Conservation (phyloP, 169 alveolate species). For the Cryptosporidium canis region DNA sequence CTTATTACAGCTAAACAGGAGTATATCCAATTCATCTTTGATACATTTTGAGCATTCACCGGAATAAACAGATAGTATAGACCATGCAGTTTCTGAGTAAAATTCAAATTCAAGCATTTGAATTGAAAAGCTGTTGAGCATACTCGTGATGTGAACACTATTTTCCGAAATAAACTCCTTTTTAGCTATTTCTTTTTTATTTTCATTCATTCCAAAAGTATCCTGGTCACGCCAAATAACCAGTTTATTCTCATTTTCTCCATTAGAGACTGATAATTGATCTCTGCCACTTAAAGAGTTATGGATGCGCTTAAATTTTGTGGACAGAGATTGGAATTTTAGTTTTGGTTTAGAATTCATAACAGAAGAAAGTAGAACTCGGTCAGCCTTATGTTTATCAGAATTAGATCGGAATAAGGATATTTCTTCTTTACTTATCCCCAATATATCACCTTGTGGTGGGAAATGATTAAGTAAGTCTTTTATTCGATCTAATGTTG, state of each 20-base stretch:
- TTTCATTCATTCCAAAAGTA: neutral
- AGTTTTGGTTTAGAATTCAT: slow-evolving; percentile 44
- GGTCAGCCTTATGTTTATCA: slow-evolving; percentile 10
- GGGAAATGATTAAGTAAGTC: slow-evolving; percentile 20
- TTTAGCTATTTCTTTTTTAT: neutral
- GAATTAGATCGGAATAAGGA: slow-evolving; percentile 42
- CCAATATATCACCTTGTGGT: slow-evolving; percentile 41
- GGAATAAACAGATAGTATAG: slow-evolving; percentile 37
- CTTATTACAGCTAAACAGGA: slow-evolving; percentile 22
- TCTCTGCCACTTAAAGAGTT: neutral
- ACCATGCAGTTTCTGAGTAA: slow-evolving; percentile 52
- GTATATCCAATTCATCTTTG: slow-evolving; percentile 40
- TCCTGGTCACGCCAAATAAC: neutral
- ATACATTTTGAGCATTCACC: slow-evolving; percentile 38
- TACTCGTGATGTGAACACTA: neutral
- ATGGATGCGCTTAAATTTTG: neutral
- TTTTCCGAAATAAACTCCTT: neutral
- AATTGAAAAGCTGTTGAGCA: slow-evolving; percentile 26
- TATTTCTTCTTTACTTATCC: slow-evolving; percentile 34
- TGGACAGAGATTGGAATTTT: neutral
- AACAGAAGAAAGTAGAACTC: slow-evolving; percentile 39
- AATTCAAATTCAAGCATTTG: slow-evolving; percentile 55
- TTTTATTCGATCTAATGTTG: neutral
- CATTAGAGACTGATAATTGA: neutral
- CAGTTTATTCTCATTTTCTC: neutral